Evolutionary conservation across 768 basidiomycete species (phyloP), one percentile per base, ranked within the genome.

Genomic region (Kwoniella newhampshirensis): DNA sequence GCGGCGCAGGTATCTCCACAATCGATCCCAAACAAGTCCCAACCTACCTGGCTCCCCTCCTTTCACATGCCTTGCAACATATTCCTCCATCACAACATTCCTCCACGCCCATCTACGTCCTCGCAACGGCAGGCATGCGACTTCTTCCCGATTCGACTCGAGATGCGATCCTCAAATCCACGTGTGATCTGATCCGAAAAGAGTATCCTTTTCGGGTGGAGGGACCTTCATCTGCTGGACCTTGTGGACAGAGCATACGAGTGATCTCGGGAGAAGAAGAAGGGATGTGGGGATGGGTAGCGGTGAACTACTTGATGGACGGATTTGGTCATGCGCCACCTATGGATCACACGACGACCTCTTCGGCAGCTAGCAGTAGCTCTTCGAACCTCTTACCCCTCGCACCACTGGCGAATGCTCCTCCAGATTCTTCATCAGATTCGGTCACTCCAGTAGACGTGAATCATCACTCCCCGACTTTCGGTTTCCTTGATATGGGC

Each of bases 211-310:
- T 97, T 78, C 83, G 81, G 51, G 82, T 96, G 57, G 88, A 87
- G 36, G 78, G 75, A 8, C 81, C 83, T 15, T 86, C 86, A 12
- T 74, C 79, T 4, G 78, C 80, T 35, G 91, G 90, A 9, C 90
- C 89, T 2, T 99, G 94, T 75, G 89, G 89, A n/a, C 84, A 88
- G 45, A 92, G 87, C 67, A 85, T 98, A 1, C 85, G 87, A 41
- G 91, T 98, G 60, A 98, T 98, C 68, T 89, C 90, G 2, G 96
- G 96, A 57, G 93, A 98, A 77, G 96, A 99, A 77, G 96, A 99
- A 72, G 96, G 96, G 0, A 79, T 98, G 40, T 98, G 92, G 77
- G 96, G 96, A 0, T 99, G 96, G 96, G 91, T 99, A 54, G 92
- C 93, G 0, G 91, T 98, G 67, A 99, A 98, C 77, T 98, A 99